phyloP scores from a whole-genome alignment of 176 grass and related monocot species.

The Oryza meridionalis region DNA sequence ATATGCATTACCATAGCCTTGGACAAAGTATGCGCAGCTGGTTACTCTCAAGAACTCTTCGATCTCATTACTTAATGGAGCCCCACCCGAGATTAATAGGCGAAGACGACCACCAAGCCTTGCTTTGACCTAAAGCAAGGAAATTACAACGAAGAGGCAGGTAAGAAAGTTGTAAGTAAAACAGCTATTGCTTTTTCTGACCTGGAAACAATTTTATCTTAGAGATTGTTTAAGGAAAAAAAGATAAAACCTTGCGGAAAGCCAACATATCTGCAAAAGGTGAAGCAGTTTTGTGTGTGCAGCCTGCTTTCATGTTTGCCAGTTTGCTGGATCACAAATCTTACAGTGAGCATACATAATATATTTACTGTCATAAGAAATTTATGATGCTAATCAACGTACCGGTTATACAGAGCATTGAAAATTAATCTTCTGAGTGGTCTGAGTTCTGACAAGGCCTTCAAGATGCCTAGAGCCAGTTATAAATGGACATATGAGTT shows the following conservation, averaged over 20 bases:
- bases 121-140: constrained; percentile 76
- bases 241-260: constrained; percentile 78
- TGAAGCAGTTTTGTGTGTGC: constrained; percentile 82
- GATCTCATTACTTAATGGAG: constrained; percentile 87
- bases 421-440: constrained; percentile 96
- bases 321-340: constrained; percentile 69
- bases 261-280: constrained; percentile 89
- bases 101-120: constrained; percentile 92
- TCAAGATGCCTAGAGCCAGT: constrained; percentile 71
- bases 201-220: constrained; percentile 8
- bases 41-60: constrained; percentile 98
- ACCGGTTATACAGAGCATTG: constrained; percentile 93
- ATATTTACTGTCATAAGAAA: constrained; percentile 38
- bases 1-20: constrained; percentile 89
- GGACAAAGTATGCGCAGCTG: constrained; percentile 77
- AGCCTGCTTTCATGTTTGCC: constrained; percentile 80
- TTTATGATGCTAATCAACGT: constrained; percentile 47
- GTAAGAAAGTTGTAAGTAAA: constrained; percentile 30
- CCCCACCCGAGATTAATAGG: constrained; percentile 89
- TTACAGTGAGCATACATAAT: constrained; percentile 30
- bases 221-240: constrained; percentile 15
- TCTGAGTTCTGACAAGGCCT: constrained; percentile 79
- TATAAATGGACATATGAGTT: constrained; percentile 35
- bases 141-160: constrained; percentile 22
- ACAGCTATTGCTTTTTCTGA: constrained; percentile 1